These are phyloP conservation scores for Lycium ferocissimum DNA, from an alignment of 257 asterid genomes.

Conservation along the genomic window DNA sequence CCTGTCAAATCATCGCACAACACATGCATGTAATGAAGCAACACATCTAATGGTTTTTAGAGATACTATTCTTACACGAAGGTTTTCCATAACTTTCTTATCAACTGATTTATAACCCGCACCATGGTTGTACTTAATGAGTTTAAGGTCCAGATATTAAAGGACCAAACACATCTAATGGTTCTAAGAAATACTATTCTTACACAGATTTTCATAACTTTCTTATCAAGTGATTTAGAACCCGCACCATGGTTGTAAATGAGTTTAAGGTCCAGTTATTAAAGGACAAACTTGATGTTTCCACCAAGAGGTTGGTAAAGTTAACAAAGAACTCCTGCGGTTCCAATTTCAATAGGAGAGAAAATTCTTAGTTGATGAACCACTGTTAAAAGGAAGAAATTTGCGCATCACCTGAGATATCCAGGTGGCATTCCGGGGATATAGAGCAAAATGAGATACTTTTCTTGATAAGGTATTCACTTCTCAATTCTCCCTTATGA, in stretches of 20 bases:
- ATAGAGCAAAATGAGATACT: not conserved
- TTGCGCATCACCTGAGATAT: constrained; percentile 1
- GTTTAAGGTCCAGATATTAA: constrained; percentile 1
- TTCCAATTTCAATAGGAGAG: not conserved
- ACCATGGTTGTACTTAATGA: not conserved
- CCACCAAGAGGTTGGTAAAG: constrained; percentile 14
- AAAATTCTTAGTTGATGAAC: constrained; percentile 1
- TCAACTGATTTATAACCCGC: not conserved
- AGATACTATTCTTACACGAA: no score
- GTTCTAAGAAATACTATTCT: constrained; percentile 17
- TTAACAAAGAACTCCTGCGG: constrained; percentile 12
- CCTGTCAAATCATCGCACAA: not conserved
- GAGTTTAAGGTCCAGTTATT: constrained; percentile 25
- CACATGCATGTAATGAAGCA: not conserved
- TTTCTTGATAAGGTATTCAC: constrained; percentile 26
- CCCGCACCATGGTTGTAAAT: not conserved
- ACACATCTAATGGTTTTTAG: not conserved
- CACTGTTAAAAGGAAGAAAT: not conserved
- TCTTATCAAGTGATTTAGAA: constrained; percentile 19
- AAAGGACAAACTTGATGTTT: constrained; percentile 3
- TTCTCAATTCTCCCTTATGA: constrained; percentile 5
- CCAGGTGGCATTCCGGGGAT: not conserved
- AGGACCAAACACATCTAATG: not conserved
- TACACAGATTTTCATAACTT: not conserved
- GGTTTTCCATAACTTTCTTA: not conserved